Evolutionary conservation across 495 filamentous ascomycete species (phyloP).

Genomic region (Amphirosellinia nigrospora): DNA sequence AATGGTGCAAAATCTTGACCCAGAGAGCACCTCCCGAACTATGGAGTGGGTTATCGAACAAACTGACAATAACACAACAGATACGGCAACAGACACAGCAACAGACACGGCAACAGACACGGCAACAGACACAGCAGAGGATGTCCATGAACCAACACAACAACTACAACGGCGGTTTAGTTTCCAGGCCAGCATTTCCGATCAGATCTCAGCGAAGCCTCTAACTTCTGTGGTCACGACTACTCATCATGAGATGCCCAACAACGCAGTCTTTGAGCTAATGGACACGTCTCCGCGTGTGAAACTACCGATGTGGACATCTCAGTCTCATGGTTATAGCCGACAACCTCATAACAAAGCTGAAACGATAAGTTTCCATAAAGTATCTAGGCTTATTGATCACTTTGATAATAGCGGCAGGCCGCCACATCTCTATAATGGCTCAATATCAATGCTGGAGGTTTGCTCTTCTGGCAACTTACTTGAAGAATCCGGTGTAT

Average conservation of each 20-base stretch:
- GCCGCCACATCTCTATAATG: neutral
- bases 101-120: neutral
- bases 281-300: constrained; percentile 23
- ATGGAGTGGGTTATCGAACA: constrained; percentile 8
- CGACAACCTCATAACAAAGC: neutral
- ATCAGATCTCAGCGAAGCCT: neutral
- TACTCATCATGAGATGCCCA: constrained; percentile 12
- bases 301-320: neutral
- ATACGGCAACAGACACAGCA: neutral
- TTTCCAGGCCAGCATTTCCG: constrained; percentile 12
- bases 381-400: neutral
- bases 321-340: neutral
- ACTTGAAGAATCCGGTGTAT: neutral
- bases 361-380: neutral
- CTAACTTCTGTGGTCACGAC: neutral
- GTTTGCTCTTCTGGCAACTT: neutral
- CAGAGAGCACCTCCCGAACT: neutral
- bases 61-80: neutral
- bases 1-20: neutral
- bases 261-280: constrained; percentile 10
- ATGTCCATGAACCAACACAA: neutral
- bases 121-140: neutral
- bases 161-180: constrained; percentile 20
- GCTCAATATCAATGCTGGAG: neutral
- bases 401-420: neutral